Conservation (phyloP, 805 yeast genomes). For the Ogataea thermomethanolica region DNA sequence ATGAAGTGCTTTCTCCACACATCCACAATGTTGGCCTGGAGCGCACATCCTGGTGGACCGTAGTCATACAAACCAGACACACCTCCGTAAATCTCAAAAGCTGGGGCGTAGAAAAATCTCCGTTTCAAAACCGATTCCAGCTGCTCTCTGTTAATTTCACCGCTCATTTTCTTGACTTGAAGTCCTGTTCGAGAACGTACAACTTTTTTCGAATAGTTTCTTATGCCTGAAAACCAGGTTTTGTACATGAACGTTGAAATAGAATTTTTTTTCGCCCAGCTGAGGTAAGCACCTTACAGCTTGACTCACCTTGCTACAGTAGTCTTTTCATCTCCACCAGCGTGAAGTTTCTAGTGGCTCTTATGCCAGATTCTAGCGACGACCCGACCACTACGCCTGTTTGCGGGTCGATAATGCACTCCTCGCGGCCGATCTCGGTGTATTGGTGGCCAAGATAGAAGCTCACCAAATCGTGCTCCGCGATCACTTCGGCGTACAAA, state of each 20-base stretch:
- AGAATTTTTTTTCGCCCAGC: conserved; percentile 8
- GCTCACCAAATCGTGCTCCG: conserved; percentile 45
- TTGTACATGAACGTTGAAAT: conserved; percentile 5
- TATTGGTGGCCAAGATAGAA: conserved; percentile 47
- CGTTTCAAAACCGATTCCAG: conserved; percentile 90
- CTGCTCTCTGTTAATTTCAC: conserved; percentile 71
- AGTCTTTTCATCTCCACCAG: conserved; percentile 33
- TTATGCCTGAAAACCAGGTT: conserved; percentile 13
- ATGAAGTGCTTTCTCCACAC: conserved; percentile 97
- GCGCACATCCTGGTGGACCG: conserved; percentile 99
- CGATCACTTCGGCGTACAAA: conserved; percentile 41
- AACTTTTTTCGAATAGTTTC: conserved; percentile 15
- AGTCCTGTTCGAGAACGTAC: conserved; percentile 15
- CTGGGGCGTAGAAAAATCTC: conserved; percentile 96
- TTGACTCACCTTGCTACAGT: conserved; percentile 2
- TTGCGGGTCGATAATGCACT: conserved; percentile 25
- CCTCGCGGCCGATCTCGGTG: conserved; percentile 21
- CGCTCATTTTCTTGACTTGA: conserved; percentile 20
- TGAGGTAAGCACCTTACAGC: conserved; percentile 6
- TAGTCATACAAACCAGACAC: conserved; percentile 97
- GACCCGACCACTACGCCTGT: conserved; percentile 20
- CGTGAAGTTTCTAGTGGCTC: conserved; percentile 39
- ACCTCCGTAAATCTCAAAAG: conserved; percentile 97
- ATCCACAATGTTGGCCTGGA: conserved; percentile 93
- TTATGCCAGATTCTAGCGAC: conserved; percentile 37